Conservation (phyloP, 805 yeast species). For the Kodamaea kakaduensis region DNA sequence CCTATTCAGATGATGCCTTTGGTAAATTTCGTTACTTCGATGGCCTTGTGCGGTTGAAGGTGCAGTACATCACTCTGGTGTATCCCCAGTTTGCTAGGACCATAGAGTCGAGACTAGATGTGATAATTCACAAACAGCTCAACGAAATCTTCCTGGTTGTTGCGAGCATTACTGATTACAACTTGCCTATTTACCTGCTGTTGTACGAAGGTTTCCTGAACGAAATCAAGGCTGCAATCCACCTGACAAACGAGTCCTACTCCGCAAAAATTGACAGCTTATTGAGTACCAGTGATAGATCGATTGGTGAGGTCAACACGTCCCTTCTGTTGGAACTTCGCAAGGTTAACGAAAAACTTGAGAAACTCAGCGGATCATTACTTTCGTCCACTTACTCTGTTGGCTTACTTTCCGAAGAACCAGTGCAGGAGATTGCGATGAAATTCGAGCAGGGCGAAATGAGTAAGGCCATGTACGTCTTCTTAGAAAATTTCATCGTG, state of each 20-base stretch:
- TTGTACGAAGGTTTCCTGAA: slow-evolving; percentile 29
- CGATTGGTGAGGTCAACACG: slow-evolving; percentile 70
- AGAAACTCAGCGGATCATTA: slow-evolving; percentile 36
- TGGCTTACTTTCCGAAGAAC: slow-evolving; percentile 14
- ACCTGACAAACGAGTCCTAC: slow-evolving; percentile 38
- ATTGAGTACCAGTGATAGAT: slow-evolving; percentile 60
- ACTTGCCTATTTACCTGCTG: slow-evolving; percentile 32
- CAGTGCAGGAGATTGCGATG: slow-evolving; percentile 8
- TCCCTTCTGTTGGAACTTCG: slow-evolving; percentile 61
- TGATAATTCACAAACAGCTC: slow-evolving; percentile 17
- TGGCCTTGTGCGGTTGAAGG: slow-evolving; percentile 12
- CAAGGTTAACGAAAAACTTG: slow-evolving; percentile 46
- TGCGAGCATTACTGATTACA: slow-evolving; percentile 28
- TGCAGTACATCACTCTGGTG: slow-evolving; percentile 18
- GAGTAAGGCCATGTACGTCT: slow-evolving; percentile 37
- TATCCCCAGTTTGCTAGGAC: slow-evolving; percentile 19
- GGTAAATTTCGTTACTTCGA: slow-evolving; percentile 14
- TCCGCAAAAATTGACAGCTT: slow-evolving; percentile 57
- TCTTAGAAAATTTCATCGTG: slow-evolving; percentile 52
- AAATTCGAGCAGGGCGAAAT: slow-evolving; percentile 27
- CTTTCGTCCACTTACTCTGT: slow-evolving; percentile 14
- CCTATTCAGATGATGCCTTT: neutral
- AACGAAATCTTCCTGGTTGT: slow-evolving; percentile 15
- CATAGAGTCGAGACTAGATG: slow-evolving; percentile 14
- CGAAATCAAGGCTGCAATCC: slow-evolving; percentile 34